These are phyloP conservation scores for Paraleonurus japonicus DNA, from an alignment of 257 asterid genomes.

Conservation along the genomic window DNA sequence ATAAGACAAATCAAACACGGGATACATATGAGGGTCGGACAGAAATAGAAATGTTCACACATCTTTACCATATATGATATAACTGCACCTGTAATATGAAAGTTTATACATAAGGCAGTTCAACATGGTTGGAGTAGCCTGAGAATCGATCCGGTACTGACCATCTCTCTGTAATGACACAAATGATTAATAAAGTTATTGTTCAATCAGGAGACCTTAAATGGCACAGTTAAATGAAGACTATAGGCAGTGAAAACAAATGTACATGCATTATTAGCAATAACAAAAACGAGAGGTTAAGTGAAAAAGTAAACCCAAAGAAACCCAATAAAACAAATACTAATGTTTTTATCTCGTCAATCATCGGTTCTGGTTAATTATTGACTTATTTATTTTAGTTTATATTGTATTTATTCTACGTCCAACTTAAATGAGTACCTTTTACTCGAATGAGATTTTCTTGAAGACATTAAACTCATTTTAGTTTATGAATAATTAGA, in stretches of 20 bases:
- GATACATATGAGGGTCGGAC: neutral
- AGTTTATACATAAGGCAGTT: constrained; percentile 98
- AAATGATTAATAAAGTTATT: neutral
- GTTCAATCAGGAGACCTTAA: constrained; percentile 1
- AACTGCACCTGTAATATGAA: constrained; percentile 79
- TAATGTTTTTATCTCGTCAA: no score
- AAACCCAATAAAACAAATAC: no score
- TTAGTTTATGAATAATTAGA: no score
- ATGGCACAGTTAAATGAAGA: neutral
- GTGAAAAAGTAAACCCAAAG: no score
- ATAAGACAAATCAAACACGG: constrained; percentile 28
- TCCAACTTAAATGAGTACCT: no score
- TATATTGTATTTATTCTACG: no score
- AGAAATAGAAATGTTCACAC: neutral
- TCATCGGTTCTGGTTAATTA: neutral
- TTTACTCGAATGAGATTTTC: no score
- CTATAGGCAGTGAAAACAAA: no score
- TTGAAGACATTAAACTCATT: no score
- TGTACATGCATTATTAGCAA: no score
- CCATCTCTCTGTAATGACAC: constrained; percentile 83
- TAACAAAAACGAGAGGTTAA: no score
- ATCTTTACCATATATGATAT: constrained; percentile 21
- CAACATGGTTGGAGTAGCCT: constrained; percentile 98
- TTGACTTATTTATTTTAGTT: no score
- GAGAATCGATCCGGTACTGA: constrained; percentile 91